Percentiles rank a stretch among this genome's conserved stretches.
phyloP scores from a whole-genome alignment of 495 filamentous ascomycete genomes.

The Extremus antarcticus region DNA sequence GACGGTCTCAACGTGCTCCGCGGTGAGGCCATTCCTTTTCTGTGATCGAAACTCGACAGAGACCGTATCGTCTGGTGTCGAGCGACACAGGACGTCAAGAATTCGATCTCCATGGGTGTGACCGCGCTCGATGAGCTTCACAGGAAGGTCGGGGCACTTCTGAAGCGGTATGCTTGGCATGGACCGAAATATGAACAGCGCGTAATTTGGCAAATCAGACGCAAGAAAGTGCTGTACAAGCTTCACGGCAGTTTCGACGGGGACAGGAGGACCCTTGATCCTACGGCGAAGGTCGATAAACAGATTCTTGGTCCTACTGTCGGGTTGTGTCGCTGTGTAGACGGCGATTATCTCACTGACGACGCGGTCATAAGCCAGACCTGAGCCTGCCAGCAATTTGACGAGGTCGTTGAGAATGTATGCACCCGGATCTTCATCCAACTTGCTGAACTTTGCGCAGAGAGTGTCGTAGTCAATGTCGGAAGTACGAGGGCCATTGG shows the following conservation, averaged over 20 bases:
- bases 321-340: background rate
- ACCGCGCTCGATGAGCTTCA: constrained; percentile 9
- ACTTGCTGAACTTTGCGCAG: background rate
- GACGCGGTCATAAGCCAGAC: background rate
- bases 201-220: background rate
- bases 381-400: background rate
- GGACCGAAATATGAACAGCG: constrained; percentile 2
- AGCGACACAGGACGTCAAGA: constrained; percentile 9
- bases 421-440: background rate
- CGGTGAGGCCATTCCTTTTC: background rate
- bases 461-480: background rate
- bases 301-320: background rate
- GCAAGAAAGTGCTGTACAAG: constrained; percentile 9
- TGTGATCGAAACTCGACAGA: background rate
- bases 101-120: constrained; percentile 3
- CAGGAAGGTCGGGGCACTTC: constrained; percentile 3
- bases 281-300: background rate
- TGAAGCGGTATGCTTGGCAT: background rate
- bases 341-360: constrained; percentile 1
- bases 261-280: background rate
- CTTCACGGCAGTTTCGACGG: background rate
- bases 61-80: background rate
- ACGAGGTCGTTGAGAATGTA: constrained; percentile 1
- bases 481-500: background rate
- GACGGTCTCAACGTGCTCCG: constrained; percentile 13